Base-by-base conservation (phyloP, 2,329 filamentous ascomycete genomes). In the Colletotrichum coccodes region DNA sequence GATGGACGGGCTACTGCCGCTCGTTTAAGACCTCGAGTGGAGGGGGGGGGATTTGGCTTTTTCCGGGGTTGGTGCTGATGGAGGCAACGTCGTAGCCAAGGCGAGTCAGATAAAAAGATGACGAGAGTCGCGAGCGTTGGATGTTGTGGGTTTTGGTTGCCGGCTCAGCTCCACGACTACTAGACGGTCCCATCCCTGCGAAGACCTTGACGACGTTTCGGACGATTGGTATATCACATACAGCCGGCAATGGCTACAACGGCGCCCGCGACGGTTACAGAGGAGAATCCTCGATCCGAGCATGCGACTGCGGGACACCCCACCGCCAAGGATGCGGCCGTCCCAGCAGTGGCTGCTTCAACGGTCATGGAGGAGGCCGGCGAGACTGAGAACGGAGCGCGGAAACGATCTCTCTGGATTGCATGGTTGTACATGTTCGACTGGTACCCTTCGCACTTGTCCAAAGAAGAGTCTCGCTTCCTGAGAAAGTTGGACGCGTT, bases 291-390 rank as follows among this genome's bases (percentile, higher is more conserved):
- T 56, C 44, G 30, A 21, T 36, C 16, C 26, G 21, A 57, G 26
- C 28, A 36, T 34, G 23, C 21, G 8, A 59, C 46, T 3, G 36
- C 40, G 6, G 53, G 23, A 18, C 64, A 58, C 11, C 40, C 60
- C 7, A 21, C 64, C 21, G 54, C 50, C 26, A 69, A 64, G 21
- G 65, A 71, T 30, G 57, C 49, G 3, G 42, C 58, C 12, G 56
- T 38, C 6, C 65, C 69, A 23, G 69, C 65, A 7, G 73, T 68
- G 59, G 78, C 79, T 47, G 84, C 84, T 71, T 85, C 86, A 69
- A 86, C 83, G 40, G 83, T 86, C 56, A 86, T 85, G 56, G 84
- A 83, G 36, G 84, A 83, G 59, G 80, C 85, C 83, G 74, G 69
- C 32, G 26, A 62, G n/a, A 63, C 42, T 8, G 36, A 67, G 44